Base-by-base conservation (phyloP, 2,329 filamentous ascomycete genomes). In the Furcasterigmium furcatum region DNA sequence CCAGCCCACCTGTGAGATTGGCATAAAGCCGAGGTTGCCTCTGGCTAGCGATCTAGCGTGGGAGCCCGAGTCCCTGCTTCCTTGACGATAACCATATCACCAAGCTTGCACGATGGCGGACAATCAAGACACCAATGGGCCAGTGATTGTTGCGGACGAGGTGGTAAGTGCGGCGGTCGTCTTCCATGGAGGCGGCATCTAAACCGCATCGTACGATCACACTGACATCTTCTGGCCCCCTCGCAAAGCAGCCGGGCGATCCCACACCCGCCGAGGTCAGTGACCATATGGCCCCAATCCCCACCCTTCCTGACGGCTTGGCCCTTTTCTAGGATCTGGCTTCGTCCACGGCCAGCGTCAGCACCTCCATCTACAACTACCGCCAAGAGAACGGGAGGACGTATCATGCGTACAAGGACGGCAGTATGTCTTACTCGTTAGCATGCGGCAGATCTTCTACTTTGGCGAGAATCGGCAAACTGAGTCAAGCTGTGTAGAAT, bases 341-440 rank as follows among this genome's bases (percentile, higher is more conserved):
- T n/a, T 32, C 30, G 9, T 44, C 41, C 7, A 36, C 29, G 13
- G 22, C 43, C 2, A 43, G 44, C 22, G 20, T 48, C 13, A 20
- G 38, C 16, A 38, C 20, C 3, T 49, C 47, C 2, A 49, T 49
- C 16, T 12, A 38, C 0, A 20, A 41, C 13, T 38, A 49, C 8
- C 36, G 22, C 3, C 6, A 18, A 9, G 42, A 44, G 24, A 44
- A 44, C 18, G 42, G 42, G 4, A 30, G 42, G 19, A 38, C 34
- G 18, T 38, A 44, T 5, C 42, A 44, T 13, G 22, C 18, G 6
- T 44, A 38, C 42, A 38, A 38, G 25, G 34, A 38, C 9, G 42
- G 40, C 8, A 42, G 40, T 42, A 20, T 13, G 40, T 42, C 3
- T 32, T 32, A n/a, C 29, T 6, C 29, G 5, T 5, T 12, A 14